Conservation (phyloP, 2,329 filamentous ascomycete genomes). For the Blastomyces parvus region DNA sequence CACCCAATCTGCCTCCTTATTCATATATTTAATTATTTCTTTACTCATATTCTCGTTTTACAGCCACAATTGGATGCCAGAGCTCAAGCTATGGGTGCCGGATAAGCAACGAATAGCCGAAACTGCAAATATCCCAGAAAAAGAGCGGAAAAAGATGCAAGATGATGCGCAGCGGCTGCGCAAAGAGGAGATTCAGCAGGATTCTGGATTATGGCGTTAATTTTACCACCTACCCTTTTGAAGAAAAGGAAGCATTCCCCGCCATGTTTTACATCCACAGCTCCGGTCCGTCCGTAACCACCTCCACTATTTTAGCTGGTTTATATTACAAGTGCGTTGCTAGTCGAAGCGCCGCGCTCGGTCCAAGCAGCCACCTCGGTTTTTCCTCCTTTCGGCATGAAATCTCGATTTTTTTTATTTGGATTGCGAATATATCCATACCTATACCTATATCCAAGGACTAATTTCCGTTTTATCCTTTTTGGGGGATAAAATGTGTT, state of each 20-base stretch:
- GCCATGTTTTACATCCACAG: too few species aligned
- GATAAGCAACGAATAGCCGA: conserved; percentile 18
- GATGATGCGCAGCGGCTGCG: conserved; percentile 7
- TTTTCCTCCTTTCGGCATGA: background rate
- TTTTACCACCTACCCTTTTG: background rate
- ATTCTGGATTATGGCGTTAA: background rate
- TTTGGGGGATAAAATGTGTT: too few species aligned
- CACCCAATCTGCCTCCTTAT: too few species aligned
- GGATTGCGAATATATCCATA: background rate
- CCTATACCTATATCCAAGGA: background rate
- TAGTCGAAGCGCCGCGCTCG: too few species aligned
- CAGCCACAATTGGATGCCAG: conserved; percentile 32
- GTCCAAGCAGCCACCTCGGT: too few species aligned
- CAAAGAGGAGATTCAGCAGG: background rate
- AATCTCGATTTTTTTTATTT: background rate
- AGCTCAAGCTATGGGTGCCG: conserved; percentile 27
- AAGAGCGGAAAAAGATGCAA: conserved; percentile 9
- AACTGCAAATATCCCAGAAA: conserved; percentile 4
- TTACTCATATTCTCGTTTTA: background rate
- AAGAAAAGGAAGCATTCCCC: too few species aligned
- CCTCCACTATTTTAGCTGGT: too few species aligned
- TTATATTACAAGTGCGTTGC: too few species aligned
- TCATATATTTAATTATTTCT: background rate
- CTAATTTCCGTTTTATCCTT: too few species aligned
- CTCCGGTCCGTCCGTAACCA: too few species aligned